phyloP scores from a whole-genome alignment of 139 green algal species.

The Gonium pectorale region DNA sequence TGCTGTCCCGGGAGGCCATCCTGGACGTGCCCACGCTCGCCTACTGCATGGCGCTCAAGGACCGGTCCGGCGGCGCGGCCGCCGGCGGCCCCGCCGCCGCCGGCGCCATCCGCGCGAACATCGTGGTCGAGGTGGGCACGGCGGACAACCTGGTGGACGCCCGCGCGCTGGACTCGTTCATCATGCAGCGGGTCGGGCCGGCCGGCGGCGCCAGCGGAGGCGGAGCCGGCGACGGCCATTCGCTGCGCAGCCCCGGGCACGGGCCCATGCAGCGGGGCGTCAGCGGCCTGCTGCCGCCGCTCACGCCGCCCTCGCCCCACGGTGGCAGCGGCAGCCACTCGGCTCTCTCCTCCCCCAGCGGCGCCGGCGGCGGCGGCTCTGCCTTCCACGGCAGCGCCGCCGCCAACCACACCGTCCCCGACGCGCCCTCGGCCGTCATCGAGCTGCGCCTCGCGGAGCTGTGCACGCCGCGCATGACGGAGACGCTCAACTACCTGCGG shows the following conservation, averaged over 20 bases:
- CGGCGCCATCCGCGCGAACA: neutral
- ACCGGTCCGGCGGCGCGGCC: slow-evolving; percentile 4
- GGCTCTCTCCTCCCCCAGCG: too few species aligned
- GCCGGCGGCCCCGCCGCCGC: neutral
- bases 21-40: slow-evolving; percentile 41
- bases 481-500: slow-evolving; percentile 29
- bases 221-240: too few species aligned
- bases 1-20: slow-evolving; percentile 28
- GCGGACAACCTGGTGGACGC: slow-evolving; percentile 34
- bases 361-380: too few species aligned
- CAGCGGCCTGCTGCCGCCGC: too few species aligned
- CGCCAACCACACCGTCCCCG: slow-evolving; percentile 1
- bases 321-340: too few species aligned
- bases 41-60: slow-evolving; percentile 44
- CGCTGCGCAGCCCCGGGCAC: too few species aligned
- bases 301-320: too few species aligned
- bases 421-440: neutral
- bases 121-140: slow-evolving; percentile 14
- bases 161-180: slow-evolving; percentile 22
- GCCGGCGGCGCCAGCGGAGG: neutral
- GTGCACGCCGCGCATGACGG: slow-evolving; percentile 34
- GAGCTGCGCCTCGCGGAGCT: slow-evolving; percentile 43
- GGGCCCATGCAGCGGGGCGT: too few species aligned
- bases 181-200: neutral
- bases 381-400: too few species aligned